Evolutionary conservation across 257 asterid genomes (phyloP).

Genomic region (Solanum etuberosum): DNA sequence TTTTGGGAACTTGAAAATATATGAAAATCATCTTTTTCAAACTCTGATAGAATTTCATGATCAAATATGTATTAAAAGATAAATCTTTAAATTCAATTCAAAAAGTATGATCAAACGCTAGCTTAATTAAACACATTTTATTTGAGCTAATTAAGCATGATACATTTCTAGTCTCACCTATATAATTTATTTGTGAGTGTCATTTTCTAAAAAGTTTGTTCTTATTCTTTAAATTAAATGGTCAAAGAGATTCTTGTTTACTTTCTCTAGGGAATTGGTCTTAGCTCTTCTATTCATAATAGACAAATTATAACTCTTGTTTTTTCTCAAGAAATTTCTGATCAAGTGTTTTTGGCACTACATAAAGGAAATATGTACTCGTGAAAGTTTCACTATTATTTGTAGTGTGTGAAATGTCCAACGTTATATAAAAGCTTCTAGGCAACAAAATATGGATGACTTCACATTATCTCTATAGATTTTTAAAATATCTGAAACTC

Average conservation of each 20-base stretch:
- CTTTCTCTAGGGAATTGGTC: not conserved
- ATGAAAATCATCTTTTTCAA: not conserved
- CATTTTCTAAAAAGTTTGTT: not conserved
- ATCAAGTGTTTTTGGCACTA: not conserved
- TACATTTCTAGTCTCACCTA: not conserved
- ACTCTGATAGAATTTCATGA: not conserved
- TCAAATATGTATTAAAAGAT: not conserved
- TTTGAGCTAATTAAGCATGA: not conserved
- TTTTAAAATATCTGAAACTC: fast-evolving
- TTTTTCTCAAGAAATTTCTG: not conserved
- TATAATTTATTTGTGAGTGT: not conserved
- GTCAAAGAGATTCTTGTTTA: not conserved
- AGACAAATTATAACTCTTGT: not conserved
- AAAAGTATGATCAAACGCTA: not conserved
- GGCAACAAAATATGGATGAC: fast-evolving
- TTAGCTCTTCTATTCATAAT: not conserved
- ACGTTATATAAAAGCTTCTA: no score
- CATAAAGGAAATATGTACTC: not conserved
- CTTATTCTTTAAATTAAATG: not conserved
- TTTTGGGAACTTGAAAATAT: not conserved
- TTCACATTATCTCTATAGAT: not conserved
- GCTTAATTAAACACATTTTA: not conserved
- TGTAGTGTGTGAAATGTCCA: not conserved
- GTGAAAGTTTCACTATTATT: no score
- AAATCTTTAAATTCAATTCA: not conserved